Evolutionary conservation across 306 rosid genomes (phyloP).

Genomic region (Vicia faba): DNA sequence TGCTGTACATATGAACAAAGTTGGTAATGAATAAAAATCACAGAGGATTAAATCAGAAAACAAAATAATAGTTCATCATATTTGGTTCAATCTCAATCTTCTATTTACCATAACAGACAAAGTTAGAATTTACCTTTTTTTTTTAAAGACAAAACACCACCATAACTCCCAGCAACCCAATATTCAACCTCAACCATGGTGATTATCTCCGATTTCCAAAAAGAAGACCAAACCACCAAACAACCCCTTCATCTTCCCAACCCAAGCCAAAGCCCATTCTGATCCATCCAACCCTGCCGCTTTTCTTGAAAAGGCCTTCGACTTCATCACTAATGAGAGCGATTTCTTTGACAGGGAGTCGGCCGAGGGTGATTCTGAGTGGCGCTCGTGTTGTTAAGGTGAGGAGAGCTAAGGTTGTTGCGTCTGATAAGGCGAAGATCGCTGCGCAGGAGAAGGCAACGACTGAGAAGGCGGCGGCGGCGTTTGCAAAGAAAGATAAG

Average conservation of each 20-base stretch:
- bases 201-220: constrained; percentile 20
- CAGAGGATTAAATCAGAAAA: too few species aligned
- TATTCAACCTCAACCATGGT: constrained; percentile 2
- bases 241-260: background rate
- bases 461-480: too few species aligned
- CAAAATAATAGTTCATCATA: too few species aligned
- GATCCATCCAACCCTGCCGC: constrained; percentile 64
- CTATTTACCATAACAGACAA: too few species aligned
- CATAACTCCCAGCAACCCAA: too few species aligned
- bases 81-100: too few species aligned
- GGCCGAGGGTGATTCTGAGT: constrained; percentile 51
- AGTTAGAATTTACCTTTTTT: too few species aligned
- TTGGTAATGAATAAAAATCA: too few species aligned
- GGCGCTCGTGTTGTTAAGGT: constrained; percentile 35
- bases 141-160: too few species aligned
- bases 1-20: too few species aligned
- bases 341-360: constrained; percentile 53
- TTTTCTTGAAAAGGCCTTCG: constrained; percentile 59
- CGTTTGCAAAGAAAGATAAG: constrained; percentile 30
- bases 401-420: constrained; percentile 1
- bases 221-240: background rate
- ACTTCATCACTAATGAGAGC: constrained; percentile 70
- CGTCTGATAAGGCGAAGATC: constrained; percentile 32
- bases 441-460: constrained; percentile 9
- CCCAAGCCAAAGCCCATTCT: constrained; percentile 13